Percentiles rank a stretch among this genome's conserved stretches.
Conservation (phyloP, 768 basidiomycete genomes). For the Gloeopeniophorella convolvens region DNA sequence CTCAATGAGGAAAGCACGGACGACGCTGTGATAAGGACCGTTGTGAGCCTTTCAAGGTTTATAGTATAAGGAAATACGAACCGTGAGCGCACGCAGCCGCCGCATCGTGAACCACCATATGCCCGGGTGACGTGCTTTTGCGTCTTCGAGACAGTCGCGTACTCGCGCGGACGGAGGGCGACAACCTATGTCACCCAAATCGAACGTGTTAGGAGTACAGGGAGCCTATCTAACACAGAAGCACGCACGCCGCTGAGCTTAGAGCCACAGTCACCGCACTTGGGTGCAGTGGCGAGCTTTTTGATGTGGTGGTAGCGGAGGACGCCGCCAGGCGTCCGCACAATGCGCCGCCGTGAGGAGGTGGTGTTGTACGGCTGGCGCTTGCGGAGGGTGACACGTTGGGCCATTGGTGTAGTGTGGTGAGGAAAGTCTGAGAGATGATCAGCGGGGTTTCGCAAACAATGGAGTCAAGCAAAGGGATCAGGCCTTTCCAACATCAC, state of each 20-base stretch:
- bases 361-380: slow-evolving; percentile 97
- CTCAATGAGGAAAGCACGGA: slow-evolving; percentile 97
- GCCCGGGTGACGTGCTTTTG: slow-evolving; percentile 95
- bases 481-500: neutral
- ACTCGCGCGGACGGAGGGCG: slow-evolving; percentile 92
- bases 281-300: slow-evolving; percentile 86
- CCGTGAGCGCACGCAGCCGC: slow-evolving; percentile 93
- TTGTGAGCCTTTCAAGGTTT: too few relatives aligned
- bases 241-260: slow-evolving; percentile 86
- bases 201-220: neutral
- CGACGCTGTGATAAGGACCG: slow-evolving; percentile 59
- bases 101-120: slow-evolving; percentile 97
- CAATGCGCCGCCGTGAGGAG: slow-evolving; percentile 89
- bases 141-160: slow-evolving; percentile 94
- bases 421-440: neutral
- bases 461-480: too few relatives aligned
- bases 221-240: neutral
- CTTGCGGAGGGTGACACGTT: slow-evolving; percentile 99
- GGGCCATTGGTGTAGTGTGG: slow-evolving; percentile 63
- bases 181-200: slow-evolving; percentile 55
- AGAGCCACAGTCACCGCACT: slow-evolving; percentile 97
- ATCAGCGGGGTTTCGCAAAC: neutral
- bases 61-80: slow-evolving; percentile 39
- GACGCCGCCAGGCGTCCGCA: slow-evolving; percentile 98
- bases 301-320: slow-evolving; percentile 97